Evolutionary conservation across 371 early-diverging fungal genomes (phyloP).

Genomic region (Mortierella sp.): DNA sequence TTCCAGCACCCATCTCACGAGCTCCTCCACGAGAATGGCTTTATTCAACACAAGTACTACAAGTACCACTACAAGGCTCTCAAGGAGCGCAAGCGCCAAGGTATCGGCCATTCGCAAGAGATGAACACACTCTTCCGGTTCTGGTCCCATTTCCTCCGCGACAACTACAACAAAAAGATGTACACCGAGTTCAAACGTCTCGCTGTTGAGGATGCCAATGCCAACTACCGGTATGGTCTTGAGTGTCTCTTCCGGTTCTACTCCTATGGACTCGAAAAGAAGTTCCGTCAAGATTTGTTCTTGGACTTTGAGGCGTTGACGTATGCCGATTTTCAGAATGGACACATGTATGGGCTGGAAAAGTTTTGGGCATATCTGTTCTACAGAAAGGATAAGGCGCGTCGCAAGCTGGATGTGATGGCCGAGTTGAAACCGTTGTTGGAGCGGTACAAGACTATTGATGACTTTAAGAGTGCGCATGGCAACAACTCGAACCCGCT

Average conservation of each 20-base stretch:
- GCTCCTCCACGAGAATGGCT: constrained; percentile 94
- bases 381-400: constrained; percentile 90
- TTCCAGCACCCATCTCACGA: constrained; percentile 97
- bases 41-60: constrained; percentile 96
- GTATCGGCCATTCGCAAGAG: constrained; percentile 95
- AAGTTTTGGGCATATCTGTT: constrained; percentile 97
- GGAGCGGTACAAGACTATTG: constrained; percentile 75
- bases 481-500: constrained; percentile 41
- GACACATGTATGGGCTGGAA: constrained; percentile 91
- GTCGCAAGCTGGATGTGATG: constrained; percentile 77
- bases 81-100: constrained; percentile 92
- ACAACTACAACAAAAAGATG: constrained; percentile 95
- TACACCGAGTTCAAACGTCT: constrained; percentile 92
- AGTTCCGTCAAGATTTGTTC: constrained; percentile 89
- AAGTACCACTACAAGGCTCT: constrained; percentile 96
- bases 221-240: constrained; percentile 94
- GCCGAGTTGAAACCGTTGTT: constrained; percentile 74
- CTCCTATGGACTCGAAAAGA: constrained; percentile 95
- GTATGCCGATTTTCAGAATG: constrained; percentile 79
- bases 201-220: constrained; percentile 93
- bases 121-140: constrained; percentile 98
- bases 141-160: constrained; percentile 98
- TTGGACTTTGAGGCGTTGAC: constrained; percentile 92
- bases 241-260: constrained; percentile 98
- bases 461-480: constrained; percentile 77